Percentiles rank a stretch among this genome's conserved stretches.
Conservation (phyloP, 2,329 filamentous ascomycete species). For the Didymosphaeria variabile region DNA sequence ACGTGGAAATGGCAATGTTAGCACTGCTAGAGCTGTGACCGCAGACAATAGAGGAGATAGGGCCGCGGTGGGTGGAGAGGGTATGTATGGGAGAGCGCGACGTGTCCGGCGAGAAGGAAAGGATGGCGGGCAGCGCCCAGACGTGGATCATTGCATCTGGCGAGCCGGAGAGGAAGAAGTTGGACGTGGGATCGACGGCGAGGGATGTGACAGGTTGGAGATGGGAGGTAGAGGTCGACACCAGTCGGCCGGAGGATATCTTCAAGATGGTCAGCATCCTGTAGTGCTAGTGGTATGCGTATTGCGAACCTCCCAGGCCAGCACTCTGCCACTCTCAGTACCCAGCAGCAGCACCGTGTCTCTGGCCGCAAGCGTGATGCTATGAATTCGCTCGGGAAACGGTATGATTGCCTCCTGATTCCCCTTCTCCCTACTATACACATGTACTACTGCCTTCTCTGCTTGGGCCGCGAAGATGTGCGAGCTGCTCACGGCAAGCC, state of each 20-base stretch:
- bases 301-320: slow-evolving; percentile 86
- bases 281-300: slow-evolving; percentile 39
- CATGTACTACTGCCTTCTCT: slow-evolving; percentile 90
- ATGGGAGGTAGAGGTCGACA: slow-evolving; percentile 79
- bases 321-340: slow-evolving; percentile 83
- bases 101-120: slow-evolving; percentile 66
- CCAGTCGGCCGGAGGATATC: slow-evolving; percentile 77
- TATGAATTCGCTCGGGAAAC: slow-evolving; percentile 86
- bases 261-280: slow-evolving; percentile 45
- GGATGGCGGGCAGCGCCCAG: slow-evolving; percentile 81
- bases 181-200: slow-evolving; percentile 72
- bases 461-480: slow-evolving; percentile 93
- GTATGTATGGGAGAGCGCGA: slow-evolving; percentile 76
- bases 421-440: slow-evolving; percentile 84
- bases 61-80: slow-evolving; percentile 79
- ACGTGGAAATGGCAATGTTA: slow-evolving; percentile 84
- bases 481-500: slow-evolving; percentile 78
- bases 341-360: slow-evolving; percentile 77
- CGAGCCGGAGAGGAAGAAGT: slow-evolving; percentile 79
- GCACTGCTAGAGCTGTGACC: slow-evolving; percentile 76
- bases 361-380: slow-evolving; percentile 75
- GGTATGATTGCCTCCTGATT: slow-evolving; percentile 90
- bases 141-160: slow-evolving; percentile 91
- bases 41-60: slow-evolving; percentile 69
- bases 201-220: slow-evolving; percentile 82